These are phyloP conservation scores for Physcomitrellopsis africana DNA, from an alignment of 225 moss, liverwort and hornwort genomes.

Conservation along the genomic window DNA sequence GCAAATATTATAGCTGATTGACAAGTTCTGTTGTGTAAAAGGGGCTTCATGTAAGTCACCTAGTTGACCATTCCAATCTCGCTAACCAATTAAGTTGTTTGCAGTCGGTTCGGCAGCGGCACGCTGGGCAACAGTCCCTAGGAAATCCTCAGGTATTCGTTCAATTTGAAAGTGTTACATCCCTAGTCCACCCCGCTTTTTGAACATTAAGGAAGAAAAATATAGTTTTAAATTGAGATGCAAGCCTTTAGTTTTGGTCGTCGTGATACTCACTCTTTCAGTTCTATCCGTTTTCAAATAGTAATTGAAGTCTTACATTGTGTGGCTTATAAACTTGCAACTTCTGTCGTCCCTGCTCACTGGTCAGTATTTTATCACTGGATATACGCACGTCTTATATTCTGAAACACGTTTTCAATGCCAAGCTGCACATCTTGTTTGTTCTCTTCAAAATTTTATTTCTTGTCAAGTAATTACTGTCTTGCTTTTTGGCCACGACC, in stretches of 20 bases:
- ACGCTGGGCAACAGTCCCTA: conserved; percentile 41
- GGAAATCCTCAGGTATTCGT: conserved; percentile 43
- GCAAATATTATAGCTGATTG: background rate
- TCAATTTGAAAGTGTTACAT: too few relatives aligned
- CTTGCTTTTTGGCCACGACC: background rate
- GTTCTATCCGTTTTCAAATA: background rate
- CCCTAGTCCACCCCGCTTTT: conserved; percentile 10
- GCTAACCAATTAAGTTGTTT: conserved; percentile 17
- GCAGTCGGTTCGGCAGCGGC: conserved; percentile 48
- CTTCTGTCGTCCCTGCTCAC: background rate
- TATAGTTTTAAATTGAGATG: background rate
- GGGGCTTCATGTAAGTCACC: conserved; percentile 2
- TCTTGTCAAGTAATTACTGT: too few relatives aligned
- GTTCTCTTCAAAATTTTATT: too few relatives aligned
- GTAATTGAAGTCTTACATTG: background rate
- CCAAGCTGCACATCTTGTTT: too few relatives aligned
- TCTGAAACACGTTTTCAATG: too few relatives aligned
- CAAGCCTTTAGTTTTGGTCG: background rate
- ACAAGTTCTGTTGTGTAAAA: background rate
- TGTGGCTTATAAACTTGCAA: background rate
- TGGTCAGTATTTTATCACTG: too few relatives aligned
- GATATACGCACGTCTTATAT: too few relatives aligned
- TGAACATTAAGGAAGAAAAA: conserved; percentile 1
- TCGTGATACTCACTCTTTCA: conserved; percentile 6
- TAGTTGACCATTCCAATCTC: conserved; percentile 6